Percentiles rank a stretch among this genome's conserved stretches.
Evolutionary conservation across 2,329 filamentous ascomycete species (phyloP).

Genomic region (Macroventuria anomochaeta): DNA sequence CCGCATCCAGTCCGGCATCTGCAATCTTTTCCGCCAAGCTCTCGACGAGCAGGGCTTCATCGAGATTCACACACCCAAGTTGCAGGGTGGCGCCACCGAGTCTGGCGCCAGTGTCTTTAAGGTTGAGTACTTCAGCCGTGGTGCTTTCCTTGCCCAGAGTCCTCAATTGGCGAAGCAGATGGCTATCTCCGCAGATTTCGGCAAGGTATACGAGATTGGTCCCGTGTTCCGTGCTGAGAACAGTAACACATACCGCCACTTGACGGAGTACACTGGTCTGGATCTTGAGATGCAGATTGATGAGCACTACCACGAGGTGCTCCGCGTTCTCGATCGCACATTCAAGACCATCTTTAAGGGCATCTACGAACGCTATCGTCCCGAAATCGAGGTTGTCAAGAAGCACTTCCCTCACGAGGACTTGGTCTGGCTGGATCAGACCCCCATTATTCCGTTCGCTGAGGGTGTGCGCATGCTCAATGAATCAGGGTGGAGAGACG

Average conservation of each 20-base stretch:
- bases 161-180: constrained; percentile 94
- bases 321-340: constrained; percentile 77
- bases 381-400: constrained; percentile 80
- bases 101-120: constrained; percentile 91
- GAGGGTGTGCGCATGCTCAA: constrained; percentile 84
- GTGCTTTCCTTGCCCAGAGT: constrained; percentile 87
- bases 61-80: constrained; percentile 92
- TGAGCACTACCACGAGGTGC: constrained; percentile 86
- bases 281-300: constrained; percentile 94
- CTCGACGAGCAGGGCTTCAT: constrained; percentile 81
- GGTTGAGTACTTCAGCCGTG: constrained; percentile 87
- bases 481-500: constrained; percentile 76
- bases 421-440: constrained; percentile 85
- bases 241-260: constrained; percentile 90
- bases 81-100: constrained; percentile 88
- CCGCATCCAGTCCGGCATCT: constrained; percentile 81
- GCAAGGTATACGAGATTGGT: constrained; percentile 86
- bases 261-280: constrained; percentile 93
- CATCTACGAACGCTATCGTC: constrained; percentile 70
- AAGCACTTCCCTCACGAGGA: constrained; percentile 86
- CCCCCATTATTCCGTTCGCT: constrained; percentile 78
- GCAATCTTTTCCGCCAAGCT: constrained; percentile 77
- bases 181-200: constrained; percentile 87
- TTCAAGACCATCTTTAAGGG: constrained; percentile 81
- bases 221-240: constrained; percentile 94